phyloP scores from a whole-genome alignment of 2,329 filamentous ascomycete species.

The Phyllosticta ampelicida region DNA sequence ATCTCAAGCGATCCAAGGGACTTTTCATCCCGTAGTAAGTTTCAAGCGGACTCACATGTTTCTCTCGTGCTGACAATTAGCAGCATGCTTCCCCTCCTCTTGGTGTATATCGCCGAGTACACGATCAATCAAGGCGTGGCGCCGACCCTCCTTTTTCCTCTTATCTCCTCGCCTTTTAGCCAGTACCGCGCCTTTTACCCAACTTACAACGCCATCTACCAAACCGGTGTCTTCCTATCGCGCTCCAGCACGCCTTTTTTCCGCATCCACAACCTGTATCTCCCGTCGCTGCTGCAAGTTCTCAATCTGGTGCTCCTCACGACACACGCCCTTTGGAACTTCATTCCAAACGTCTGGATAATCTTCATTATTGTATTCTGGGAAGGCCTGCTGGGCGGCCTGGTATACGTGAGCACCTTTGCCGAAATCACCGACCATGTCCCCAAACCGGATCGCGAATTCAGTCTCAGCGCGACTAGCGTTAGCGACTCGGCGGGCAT shows the following conservation, averaged over 20 bases:
- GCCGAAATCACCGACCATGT: constrained; percentile 85
- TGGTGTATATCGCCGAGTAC: constrained; percentile 95
- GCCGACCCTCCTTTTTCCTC: constrained; percentile 79
- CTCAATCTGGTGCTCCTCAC: constrained; percentile 65
- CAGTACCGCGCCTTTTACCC: constrained; percentile 86
- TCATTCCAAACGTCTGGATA: constrained; percentile 77
- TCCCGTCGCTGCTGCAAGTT: constrained; percentile 72
- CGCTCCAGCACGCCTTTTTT: constrained; percentile 83
- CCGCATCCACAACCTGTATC: constrained; percentile 68
- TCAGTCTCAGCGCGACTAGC: constrained; percentile 78
- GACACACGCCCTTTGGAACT: constrained; percentile 65
- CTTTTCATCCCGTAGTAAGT: constrained; percentile 62
- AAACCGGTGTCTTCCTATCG: constrained; percentile 89
- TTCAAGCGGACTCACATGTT: constrained; percentile 2
- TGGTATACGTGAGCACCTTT: constrained; percentile 94
- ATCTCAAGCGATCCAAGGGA: constrained; percentile 53
- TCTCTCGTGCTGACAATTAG: not conserved
- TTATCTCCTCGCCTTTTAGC: constrained; percentile 63
- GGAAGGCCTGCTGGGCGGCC: constrained; percentile 83
- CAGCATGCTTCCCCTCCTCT: constrained; percentile 76
- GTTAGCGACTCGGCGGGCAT: constrained; percentile 90
- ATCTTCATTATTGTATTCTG: constrained; percentile 80
- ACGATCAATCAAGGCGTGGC: constrained; percentile 93
- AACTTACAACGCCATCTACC: constrained; percentile 89
- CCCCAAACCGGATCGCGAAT: constrained; percentile 68